phyloP scores from a whole-genome alignment of 116 monocot genomes.

The Trichopus zeylanicus region DNA sequence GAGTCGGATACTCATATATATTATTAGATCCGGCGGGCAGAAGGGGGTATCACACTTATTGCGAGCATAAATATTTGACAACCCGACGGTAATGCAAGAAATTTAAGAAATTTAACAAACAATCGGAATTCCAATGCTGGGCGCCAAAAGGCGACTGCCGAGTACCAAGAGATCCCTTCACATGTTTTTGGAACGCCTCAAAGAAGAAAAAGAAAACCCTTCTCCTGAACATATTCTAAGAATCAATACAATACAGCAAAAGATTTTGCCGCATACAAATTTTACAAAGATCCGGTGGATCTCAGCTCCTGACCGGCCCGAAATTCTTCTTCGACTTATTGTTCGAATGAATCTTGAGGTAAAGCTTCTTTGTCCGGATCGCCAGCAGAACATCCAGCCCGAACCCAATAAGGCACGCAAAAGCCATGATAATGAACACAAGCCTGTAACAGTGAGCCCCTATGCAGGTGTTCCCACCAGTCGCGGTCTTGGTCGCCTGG shows the following conservation, averaged over 20 bases:
- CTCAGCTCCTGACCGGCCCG: conserved; percentile 1
- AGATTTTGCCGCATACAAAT: neutral
- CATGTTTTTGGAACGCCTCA: no score
- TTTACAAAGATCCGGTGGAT: neutral
- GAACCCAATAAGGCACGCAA: conserved; percentile 66
- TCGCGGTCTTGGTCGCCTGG: conserved; percentile 42
- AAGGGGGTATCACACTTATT: no score
- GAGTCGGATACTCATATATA: no score
- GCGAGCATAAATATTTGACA: no score
- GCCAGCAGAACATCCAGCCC: conserved; percentile 56
- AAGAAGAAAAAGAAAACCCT: no score
- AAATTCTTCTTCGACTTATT: conserved; percentile 30
- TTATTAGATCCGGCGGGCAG: no score
- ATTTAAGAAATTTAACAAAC: no score
- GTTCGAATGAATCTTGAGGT: conserved; percentile 42
- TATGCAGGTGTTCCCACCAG: conserved; percentile 62
- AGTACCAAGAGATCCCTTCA: no score
- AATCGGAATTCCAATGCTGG: no score
- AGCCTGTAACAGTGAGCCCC: conserved; percentile 85
- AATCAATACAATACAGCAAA: neutral
- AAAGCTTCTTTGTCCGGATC: conserved; percentile 48
- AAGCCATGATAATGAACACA: conserved; percentile 79
- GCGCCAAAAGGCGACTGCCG: no score
- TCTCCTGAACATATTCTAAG: neutral
- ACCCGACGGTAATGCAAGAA: no score